A percentile compares a stretch with the other conserved stretches of the same genome.
Conservation (phyloP, 2,329 filamentous ascomycete species). For the Ustulina deusta region DNA sequence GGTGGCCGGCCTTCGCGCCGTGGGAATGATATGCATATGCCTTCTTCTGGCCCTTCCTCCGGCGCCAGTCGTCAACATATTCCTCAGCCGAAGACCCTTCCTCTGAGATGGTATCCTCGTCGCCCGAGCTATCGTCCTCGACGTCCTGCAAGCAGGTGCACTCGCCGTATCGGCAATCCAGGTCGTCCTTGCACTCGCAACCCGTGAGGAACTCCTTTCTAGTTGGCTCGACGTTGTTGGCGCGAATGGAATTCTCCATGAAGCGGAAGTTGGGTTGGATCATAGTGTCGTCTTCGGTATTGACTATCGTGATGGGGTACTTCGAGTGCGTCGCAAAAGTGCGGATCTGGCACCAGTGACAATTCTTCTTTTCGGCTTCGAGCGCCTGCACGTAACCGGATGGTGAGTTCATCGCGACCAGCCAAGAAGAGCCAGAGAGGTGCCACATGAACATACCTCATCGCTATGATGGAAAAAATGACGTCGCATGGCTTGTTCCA, state of each 20-base stretch:
- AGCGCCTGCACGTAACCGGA: constrained; percentile 47
- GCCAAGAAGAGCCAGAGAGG: not conserved
- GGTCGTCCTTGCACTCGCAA: constrained; percentile 72
- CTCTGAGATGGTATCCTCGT: constrained; percentile 49
- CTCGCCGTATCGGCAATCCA: constrained; percentile 73
- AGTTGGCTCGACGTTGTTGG: constrained; percentile 69
- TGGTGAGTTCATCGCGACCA: constrained; percentile 5
- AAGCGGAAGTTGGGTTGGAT: constrained; percentile 76
- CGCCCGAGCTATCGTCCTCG: constrained; percentile 61
- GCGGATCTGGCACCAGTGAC: constrained; percentile 72
- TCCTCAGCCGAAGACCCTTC: not conserved
- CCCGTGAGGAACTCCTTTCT: constrained; percentile 74
- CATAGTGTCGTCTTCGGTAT: constrained; percentile 67
- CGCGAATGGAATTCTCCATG: constrained; percentile 71
- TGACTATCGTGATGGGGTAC: constrained; percentile 72
- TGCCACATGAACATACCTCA: constrained; percentile 49
- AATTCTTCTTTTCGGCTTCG: constrained; percentile 58
- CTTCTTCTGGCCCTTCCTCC: constrained; percentile 54
- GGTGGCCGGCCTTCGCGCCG: constrained; percentile 63
- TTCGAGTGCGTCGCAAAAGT: constrained; percentile 62
- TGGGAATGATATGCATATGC: constrained; percentile 74
- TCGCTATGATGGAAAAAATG: constrained; percentile 66
- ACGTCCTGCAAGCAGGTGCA: constrained; percentile 75
- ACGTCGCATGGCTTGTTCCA: constrained; percentile 60
- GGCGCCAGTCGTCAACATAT: constrained; percentile 45